Conservation (phyloP, 2,329 filamentous ascomycete species). For the Scytalidium lignicola region DNA sequence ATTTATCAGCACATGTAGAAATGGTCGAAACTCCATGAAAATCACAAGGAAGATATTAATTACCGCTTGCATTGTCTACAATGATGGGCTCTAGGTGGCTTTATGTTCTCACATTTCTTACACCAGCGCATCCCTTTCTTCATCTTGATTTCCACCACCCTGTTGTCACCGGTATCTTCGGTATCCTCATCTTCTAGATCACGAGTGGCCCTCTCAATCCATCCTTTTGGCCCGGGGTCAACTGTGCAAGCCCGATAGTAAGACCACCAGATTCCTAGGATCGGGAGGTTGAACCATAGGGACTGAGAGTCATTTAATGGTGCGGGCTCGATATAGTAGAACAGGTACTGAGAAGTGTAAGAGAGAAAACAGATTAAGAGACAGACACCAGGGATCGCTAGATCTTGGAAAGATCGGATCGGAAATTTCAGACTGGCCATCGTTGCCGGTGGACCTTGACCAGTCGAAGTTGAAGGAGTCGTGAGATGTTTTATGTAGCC, state of each 20-base stretch:
- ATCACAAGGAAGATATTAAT: constrained; percentile 2
- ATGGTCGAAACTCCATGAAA: background rate
- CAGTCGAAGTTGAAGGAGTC: background rate
- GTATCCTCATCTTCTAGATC: constrained; percentile 21
- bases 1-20: constrained; percentile 3
- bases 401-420: constrained; percentile 22
- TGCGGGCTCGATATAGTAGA: constrained; percentile 56
- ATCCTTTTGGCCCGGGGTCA: constrained; percentile 49
- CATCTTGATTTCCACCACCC: constrained; percentile 21
- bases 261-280: constrained; percentile 61
- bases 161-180: constrained; percentile 14
- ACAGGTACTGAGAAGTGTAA: constrained; percentile 68
- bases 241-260: constrained; percentile 59
- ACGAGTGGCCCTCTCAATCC: constrained; percentile 14
- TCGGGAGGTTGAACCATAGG: constrained; percentile 59
- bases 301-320: constrained; percentile 54
- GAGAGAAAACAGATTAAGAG: constrained; percentile 63
- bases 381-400: constrained; percentile 67
- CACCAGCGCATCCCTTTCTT: constrained; percentile 54
- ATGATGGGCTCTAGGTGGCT: constrained; percentile 76
- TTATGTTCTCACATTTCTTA: constrained; percentile 67
- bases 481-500: background rate
- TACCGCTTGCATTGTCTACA: constrained; percentile 68
- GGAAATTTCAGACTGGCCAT: background rate
- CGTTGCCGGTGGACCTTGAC: background rate